Conservation (phyloP, 176 grass and related monocot species). For the Musa schizocarpa region DNA sequence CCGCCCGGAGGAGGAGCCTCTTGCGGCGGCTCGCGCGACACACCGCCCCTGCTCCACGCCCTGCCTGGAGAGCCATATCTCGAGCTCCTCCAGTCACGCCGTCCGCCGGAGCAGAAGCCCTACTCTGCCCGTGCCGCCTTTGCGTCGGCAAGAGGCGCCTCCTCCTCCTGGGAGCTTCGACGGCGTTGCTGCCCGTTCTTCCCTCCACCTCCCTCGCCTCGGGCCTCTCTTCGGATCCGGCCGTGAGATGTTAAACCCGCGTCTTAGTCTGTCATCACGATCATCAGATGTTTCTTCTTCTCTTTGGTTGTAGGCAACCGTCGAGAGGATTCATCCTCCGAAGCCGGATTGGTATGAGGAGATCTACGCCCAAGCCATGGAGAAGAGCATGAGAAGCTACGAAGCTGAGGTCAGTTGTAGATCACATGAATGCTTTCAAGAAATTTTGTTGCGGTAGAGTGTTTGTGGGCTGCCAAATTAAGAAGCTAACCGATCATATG, state of each 20-base stretch:
- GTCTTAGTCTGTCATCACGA: background rate
- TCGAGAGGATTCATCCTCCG: conserved; percentile 53
- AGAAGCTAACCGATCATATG: background rate
- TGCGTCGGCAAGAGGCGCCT: background rate
- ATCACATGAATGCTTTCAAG: background rate
- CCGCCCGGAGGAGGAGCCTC: background rate
- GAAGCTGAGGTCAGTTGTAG: conserved; percentile 55
- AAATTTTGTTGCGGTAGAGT: background rate
- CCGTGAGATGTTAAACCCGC: background rate
- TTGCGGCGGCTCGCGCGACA: background rate
- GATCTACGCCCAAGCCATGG: conserved; percentile 47
- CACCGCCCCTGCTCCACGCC: too few species aligned
- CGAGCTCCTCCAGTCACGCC: background rate
- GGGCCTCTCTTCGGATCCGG: background rate
- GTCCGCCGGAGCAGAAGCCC: background rate
- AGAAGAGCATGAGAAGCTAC: conserved; percentile 45
- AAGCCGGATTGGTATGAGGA: conserved; percentile 69
- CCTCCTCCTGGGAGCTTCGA: conserved; percentile 6
- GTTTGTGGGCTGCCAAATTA: background rate
- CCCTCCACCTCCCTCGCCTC: background rate
- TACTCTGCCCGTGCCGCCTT: background rate
- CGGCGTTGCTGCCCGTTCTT: background rate
- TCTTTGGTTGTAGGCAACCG: conserved; percentile 30
- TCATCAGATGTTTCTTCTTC: background rate
- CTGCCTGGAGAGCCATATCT: background rate